Base-by-base conservation (phyloP, 2,329 filamentous ascomycete genomes). In the Xylogone sp. region DNA sequence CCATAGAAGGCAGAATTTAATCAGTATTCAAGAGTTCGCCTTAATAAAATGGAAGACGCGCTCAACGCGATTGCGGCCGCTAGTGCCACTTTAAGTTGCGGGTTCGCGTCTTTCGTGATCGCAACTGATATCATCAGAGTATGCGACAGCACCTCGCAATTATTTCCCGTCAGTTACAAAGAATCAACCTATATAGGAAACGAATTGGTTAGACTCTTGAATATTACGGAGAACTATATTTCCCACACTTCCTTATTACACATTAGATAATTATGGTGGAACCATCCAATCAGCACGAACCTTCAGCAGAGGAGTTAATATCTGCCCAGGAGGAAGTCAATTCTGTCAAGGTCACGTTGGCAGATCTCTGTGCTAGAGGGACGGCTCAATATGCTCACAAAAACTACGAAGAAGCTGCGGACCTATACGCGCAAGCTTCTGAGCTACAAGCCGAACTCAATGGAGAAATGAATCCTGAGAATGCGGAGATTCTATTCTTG, bases 401-500 rank as follows among this genome's bases (percentile, higher is more conserved):
- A 74, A 88, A 95, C 69, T 96, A 91, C 70, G 82, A 87, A 49
- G 85, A 86, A 46, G 91, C 94, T 9, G 83, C 90, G 51, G 93
- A 97, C 65, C 76, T 92, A 56, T 97, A 92, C 73, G 92, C 91
- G 43, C 83, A 86, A 64, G 94, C 94, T 27, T 90, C 90, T 51
- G 89, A 95, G 68, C 80, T 97, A 55, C 94, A 99, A 72, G 90
- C 89, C 52, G 83, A 90, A 68, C 77, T 97, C 68, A 94, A 97
- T 68, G 94, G 93, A 69, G 94, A 97, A 71, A 88, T 95, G 79
- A 84, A 84, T 16, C 84, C 89, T 3, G 86, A 90, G 52, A 99
- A 99, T 63, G 93, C 92, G 47, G 93, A 97, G 67, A 82, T 99
- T 45, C 82, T 97, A 19, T 99, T 96, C 70, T 82, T 91, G 57